Base-by-base conservation (phyloP, 768 basidiomycete species). In the Lactifluus subvellereus region DNA sequence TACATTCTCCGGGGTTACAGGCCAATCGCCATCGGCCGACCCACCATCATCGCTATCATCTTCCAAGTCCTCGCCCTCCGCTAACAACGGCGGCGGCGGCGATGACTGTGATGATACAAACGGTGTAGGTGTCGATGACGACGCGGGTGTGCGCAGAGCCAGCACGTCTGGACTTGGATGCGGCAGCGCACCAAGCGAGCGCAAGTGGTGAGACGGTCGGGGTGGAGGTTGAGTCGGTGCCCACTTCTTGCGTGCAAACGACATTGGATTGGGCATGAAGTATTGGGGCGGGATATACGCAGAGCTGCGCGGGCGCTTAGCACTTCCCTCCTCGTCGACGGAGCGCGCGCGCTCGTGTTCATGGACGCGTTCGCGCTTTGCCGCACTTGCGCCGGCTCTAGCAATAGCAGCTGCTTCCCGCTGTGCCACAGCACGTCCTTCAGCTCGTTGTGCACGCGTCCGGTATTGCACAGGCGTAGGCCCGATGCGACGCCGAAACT, bases 181-280 rank as follows among this genome's bases (percentile, higher is more conserved):
- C 5, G 35, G 43, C 27, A 56, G 48, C 27, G 37, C 6, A 55
- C 56, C 64, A 40, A 59, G 60, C 9, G 51, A 65, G 20, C 58
- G 63, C 45, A 65, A 54, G 45, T 61, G 58, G 22, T 64, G 63
- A 35, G 53, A 43, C 10, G 62, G 52, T 6, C 50, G 67, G 10
- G 62, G 56, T 27, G 60, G 60, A 3, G 59, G 55, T 45, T 45
- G 64, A 22, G 67, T 53, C 45, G 69, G 65, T 16, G 67, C 70
- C 73, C 73, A 74, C 59, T 71, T 74, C 35, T 72, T 72, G 56
- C 74, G 73, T 33, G 74, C 74, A 54, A 72, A 74, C 4, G 71
- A 68, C 53, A 71, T 69, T 9, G 74, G 74, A 56, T 75, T 75
- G 18, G 74, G 74, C 18, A 70, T 66, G 62, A 66, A 57, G 54